Evolutionary conservation across 73 alveolate genomes (phyloP), one percentile per base, ranked within the genome.

Genomic region (Stentor coeruleus): DNA sequence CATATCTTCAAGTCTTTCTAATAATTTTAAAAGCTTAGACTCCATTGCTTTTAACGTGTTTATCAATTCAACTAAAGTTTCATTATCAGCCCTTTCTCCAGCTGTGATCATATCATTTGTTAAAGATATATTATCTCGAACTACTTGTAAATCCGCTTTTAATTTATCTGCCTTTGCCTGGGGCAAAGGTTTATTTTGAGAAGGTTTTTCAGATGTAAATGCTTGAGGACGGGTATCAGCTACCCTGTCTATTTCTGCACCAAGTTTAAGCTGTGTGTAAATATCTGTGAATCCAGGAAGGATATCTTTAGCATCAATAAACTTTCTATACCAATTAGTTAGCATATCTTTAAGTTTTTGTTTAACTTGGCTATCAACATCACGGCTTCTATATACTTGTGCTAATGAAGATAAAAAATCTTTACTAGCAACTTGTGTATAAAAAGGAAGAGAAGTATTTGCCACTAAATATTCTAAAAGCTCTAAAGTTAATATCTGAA

Each of bases 241-340:
- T 11, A 49, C 66, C 66, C 66, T 20, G 6, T 49, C 66, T 11
- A 79, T 36, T 20, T 74, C 86, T n/a, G 92, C 91, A 60, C 86
- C 87, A 4, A 57, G 72, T 81, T 90, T 90, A 31, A 94, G 74
- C n/a, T 92, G 91, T 26, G 59, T 40, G 76, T 94, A 94, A 3
- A 92, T 91, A 35, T 90, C 93, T 26, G 90, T 82, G 85, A 90
- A 94, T 66, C 91, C 86, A 14, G 98, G 97, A 26, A 94, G 82
- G 36, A 90, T 82, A 41, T 92, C 92, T 87, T 89, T 87, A 41
- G 91, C 89, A 26, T 90, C 85, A 84, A 84, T 95, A 86, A 94
- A 94, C 6, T 86, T 77, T 14, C 76, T 60, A 38, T 96, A 97
- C 98, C 98, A 94, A 74, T 86, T 83, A 77, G 90, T 60, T 15